Evolutionary conservation across 2,329 filamentous ascomycete genomes (phyloP), one percentile per base, ranked within the genome.

Genomic region (Scytalidium lignicola): DNA sequence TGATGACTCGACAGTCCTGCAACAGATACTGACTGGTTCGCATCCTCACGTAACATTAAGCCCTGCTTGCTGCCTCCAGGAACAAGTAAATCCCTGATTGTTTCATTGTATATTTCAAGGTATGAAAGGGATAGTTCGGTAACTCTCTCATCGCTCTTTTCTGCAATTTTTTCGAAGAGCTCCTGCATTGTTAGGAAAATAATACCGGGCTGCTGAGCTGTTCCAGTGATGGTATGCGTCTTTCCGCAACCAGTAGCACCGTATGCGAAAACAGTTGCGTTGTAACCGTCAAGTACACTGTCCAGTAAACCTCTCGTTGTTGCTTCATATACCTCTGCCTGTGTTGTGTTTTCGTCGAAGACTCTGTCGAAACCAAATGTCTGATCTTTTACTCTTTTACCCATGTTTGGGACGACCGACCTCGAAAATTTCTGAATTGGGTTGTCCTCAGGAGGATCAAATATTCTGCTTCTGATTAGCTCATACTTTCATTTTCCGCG

Each of bases 161-260:
- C 93, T n/a, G 77, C 74, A 58, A 99, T 96, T 68, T 92, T 89
- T 71, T 99, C 93, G 63, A 99, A 99, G 20, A 99, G 75, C 69
- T 99, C 93, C 69, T 97, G 92, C 91, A 99, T 99, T 1, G 93
- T 97, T 61, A 99, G 73, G 71, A 97, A 99, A 66, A 99, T 99
- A 62, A 99, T 97, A 50, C 93, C 93, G 0, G 93, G 93, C 63
- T 95, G 87, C 65, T 95, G 88, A 1, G 90, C 73, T 0, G 92
- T 96, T 57, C 93, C 93, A 2, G 86, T 90, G 62, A 99, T 99
- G 9, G 93, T 99, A 68, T 99, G 93, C 20, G 93, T 99, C 73
- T 99, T 99, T 68, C 93, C 93, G 68, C 93, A 99, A 37, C 93
- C 93, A 1, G 93, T 99, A 37, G 93, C 93, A 58, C 93, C 93